A percentile compares a stretch with the other conserved stretches of the same genome.
phyloP scores from a whole-genome alignment of 768 basidiomycete species.

The Lactarius indigo region DNA sequence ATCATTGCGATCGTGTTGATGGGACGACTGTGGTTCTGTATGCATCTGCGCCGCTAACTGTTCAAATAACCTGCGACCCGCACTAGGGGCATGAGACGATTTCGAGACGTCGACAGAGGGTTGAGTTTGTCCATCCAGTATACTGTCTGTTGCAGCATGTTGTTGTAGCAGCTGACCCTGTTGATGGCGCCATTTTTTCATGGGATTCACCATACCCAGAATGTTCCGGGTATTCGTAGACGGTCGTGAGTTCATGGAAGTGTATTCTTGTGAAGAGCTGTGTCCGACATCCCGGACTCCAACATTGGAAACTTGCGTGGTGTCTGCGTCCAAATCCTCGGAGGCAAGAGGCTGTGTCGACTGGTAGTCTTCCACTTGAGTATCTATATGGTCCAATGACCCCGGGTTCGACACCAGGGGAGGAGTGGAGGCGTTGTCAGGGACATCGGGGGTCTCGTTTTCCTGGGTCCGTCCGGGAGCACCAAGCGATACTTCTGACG shows the following conservation, averaged over 20 bases:
- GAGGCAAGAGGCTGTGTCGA: slow-evolving; percentile 20
- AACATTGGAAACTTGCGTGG: slow-evolving; percentile 9
- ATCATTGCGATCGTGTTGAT: not conserved
- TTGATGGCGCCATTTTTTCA: slow-evolving; percentile 28
- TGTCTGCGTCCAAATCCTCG: slow-evolving; percentile 12
- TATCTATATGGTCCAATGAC: not conserved
- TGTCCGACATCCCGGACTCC: not conserved
- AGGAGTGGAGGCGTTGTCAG: slow-evolving; percentile 15
- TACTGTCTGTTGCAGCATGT: slow-evolving; percentile 1
- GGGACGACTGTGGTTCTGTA: not conserved
- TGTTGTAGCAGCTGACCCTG: slow-evolving; percentile 11
- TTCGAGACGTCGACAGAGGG: slow-evolving; percentile 23
- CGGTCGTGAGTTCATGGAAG: slow-evolving; percentile 15
- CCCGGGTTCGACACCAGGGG: slow-evolving; percentile 18
- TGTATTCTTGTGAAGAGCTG: not conserved
- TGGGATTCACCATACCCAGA: slow-evolving; percentile 35
- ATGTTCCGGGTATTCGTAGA: slow-evolving; percentile 32
- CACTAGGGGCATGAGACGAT: slow-evolving; percentile 11
- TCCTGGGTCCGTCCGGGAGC: not conserved
- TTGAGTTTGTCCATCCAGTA: slow-evolving; percentile 29
- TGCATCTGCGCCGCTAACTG: slow-evolving; percentile 3
- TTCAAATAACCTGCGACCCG: slow-evolving; percentile 13
- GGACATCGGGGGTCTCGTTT: slow-evolving; percentile 1
- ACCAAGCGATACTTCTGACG: slow-evolving; percentile 7
- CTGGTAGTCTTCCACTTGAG: slow-evolving; percentile 17